A percentile compares a stretch with the other conserved stretches of the same genome.
These are phyloP conservation scores for Avicennia marina DNA, from an alignment of 257 asterid genomes.

Conservation along the genomic window DNA sequence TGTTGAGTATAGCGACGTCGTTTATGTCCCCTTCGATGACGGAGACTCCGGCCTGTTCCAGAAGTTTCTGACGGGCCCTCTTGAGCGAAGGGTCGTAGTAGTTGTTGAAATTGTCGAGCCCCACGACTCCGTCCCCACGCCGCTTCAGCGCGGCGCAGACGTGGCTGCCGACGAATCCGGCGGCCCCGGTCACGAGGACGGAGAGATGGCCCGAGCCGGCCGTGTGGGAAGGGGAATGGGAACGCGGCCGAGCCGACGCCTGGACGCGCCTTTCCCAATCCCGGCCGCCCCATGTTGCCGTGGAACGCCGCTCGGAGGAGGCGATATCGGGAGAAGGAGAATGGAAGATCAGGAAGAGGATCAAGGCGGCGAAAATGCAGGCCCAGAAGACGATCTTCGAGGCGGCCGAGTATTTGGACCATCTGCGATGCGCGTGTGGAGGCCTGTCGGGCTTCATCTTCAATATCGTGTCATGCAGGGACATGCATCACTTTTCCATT, in stretches of 20 bases:
- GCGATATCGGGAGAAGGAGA: slow-evolving; percentile 27
- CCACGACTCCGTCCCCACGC: slow-evolving; percentile 46
- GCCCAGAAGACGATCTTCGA: too few relatives aligned
- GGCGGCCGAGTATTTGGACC: too few relatives aligned
- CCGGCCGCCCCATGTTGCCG: slow-evolving; percentile 23
- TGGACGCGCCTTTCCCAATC: slow-evolving; percentile 28
- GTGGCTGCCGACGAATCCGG: slow-evolving; percentile 48
- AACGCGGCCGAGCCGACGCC: too few relatives aligned
- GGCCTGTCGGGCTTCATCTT: too few relatives aligned
- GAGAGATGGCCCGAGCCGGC: slow-evolving; percentile 20
- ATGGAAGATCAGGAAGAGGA: slow-evolving; percentile 28
- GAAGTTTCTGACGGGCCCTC: slow-evolving; percentile 30
- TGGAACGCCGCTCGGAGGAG: slow-evolving; percentile 3
- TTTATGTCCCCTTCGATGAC: slow-evolving; percentile 35
- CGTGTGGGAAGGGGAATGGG: too few relatives aligned
- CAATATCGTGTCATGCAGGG: too few relatives aligned
- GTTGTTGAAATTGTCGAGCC: slow-evolving; percentile 40
- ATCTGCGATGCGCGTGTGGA: too few relatives aligned
- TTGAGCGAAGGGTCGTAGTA: slow-evolving; percentile 37
- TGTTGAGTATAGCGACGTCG: slow-evolving; percentile 18
- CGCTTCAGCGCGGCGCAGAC: slow-evolving; percentile 33
- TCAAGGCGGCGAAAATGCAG: too few relatives aligned
- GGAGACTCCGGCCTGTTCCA: slow-evolving; percentile 19
- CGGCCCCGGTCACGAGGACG: slow-evolving; percentile 40
- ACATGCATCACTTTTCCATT: too few relatives aligned